Base-by-base conservation (phyloP, 169 alveolate genomes). In the Amoebophrya sp. region DNA sequence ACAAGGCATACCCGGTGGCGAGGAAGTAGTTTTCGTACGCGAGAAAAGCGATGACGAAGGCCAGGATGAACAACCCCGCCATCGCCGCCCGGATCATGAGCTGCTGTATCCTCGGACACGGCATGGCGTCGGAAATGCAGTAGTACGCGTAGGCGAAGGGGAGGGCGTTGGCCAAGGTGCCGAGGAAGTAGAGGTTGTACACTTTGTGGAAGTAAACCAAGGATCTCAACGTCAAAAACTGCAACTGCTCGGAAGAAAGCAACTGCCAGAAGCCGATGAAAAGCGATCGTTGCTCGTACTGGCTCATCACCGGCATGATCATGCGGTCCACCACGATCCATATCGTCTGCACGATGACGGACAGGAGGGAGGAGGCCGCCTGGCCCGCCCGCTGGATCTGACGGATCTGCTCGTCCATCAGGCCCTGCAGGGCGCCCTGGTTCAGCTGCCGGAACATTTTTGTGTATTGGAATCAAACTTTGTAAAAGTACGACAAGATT, bases 321-420 rank as follows among this genome's bases (percentile, higher is more conserved):
- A 66, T 25, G 83, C 83, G 83, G 83, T 66, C 83, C 35, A n/a
- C 35, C 29, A 66, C 83, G 35, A 18, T 66, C 83, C 83, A 66
- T 2, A 66, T 1, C 29, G 35, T 25, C 32, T n/a, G n/a, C 39
- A 66, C 35, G 32, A 66, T 25, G 35, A 66, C 1, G 38, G 83
- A 66, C 32, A 66, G 32, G 10, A 66, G 32, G 32, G 32, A 1
- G 32, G 83, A 66, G 18, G 83, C 83, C 12, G 12, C 32, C 35
- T 66, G 83, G 10, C 83, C 83, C 0, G 83, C 83, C 35, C 10
- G 1, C 83, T 66, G 83, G 35, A 66, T 66, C 83, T 66, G 83
- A 2, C 83, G 83, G 32, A 66, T 66, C 83, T 66, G 83, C 83
- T 66, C 83, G 83, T 66, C 83, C 39, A 66, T 18, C 83, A 66